Percentiles rank a stretch among this genome's conserved stretches.
These are phyloP conservation scores for Pichia sp. DNA, from an alignment of 1,139 yeast species.

Conservation along the genomic window DNA sequence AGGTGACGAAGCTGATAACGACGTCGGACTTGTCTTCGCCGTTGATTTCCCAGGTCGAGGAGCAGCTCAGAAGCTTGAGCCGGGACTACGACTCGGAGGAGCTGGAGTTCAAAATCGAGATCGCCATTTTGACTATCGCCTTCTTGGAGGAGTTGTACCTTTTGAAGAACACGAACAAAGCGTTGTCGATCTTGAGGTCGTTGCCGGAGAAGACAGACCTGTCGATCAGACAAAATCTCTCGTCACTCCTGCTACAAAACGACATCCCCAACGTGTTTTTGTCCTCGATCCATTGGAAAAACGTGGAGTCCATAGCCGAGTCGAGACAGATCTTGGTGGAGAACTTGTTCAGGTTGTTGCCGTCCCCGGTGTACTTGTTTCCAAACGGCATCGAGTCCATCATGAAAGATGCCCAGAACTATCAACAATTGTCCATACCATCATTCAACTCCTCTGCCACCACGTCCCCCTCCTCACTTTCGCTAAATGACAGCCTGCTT, in stretches of 20 bases:
- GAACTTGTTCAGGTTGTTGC: slow-evolving; percentile 42
- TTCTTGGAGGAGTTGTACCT: slow-evolving; percentile 40
- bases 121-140: slow-evolving; percentile 3
- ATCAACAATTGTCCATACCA: slow-evolving; percentile 36
- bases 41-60: not conserved
- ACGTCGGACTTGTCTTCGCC: not conserved
- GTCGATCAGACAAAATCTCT: slow-evolving; percentile 19
- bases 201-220: slow-evolving; percentile 19
- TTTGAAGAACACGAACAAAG: slow-evolving; percentile 34
- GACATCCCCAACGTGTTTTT: slow-evolving; percentile 7
- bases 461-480: not conserved
- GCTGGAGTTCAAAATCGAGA: not conserved
- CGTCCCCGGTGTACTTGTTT: slow-evolving; percentile 52
- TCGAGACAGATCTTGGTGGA: slow-evolving; percentile 43
- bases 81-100: slow-evolving; percentile 1
- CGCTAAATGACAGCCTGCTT: slow-evolving; percentile 6
- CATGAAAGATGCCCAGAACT: slow-evolving; percentile 47
- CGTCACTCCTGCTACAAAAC: slow-evolving; percentile 23
- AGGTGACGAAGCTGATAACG: slow-evolving; percentile 2
- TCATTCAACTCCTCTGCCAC: not conserved
- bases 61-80: not conserved
- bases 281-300: slow-evolving; percentile 31
- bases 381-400: slow-evolving; percentile 47
- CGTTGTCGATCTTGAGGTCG: slow-evolving; percentile 42
- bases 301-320: slow-evolving; percentile 12